These are phyloP conservation scores for Talaromyces sp. DNA, from an alignment of 2,329 filamentous ascomycete genomes.

Conservation along the genomic window DNA sequence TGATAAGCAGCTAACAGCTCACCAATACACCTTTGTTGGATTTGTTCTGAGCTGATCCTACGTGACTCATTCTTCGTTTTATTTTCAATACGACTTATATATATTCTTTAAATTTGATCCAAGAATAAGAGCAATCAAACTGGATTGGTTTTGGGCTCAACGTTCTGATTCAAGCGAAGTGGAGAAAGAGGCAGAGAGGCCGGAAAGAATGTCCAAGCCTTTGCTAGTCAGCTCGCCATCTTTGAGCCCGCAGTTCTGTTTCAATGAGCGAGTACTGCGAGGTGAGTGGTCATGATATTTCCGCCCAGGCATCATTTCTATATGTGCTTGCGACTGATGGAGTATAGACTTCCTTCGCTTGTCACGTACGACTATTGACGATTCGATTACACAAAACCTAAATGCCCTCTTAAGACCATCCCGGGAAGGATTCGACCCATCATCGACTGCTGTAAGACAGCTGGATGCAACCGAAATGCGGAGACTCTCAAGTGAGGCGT, in stretches of 20 bases:
- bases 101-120: background rate
- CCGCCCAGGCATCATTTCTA: background rate
- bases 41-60: background rate
- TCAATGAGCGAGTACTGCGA: slow-evolving; percentile 62
- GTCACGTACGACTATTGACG: slow-evolving; percentile 79
- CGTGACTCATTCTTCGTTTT: background rate
- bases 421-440: slow-evolving; percentile 66
- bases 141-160: slow-evolving; percentile 37
- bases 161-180: slow-evolving; percentile 16
- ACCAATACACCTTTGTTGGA: too few species aligned
- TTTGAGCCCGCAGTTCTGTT: slow-evolving; percentile 71
- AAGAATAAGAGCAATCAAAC: slow-evolving; percentile 16
- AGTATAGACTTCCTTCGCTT: slow-evolving; percentile 77
- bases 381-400: slow-evolving; percentile 87
- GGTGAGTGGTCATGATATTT: slow-evolving; percentile 42
- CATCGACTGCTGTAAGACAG: slow-evolving; percentile 62
- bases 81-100: background rate
- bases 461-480: slow-evolving; percentile 44
- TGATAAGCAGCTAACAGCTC: background rate
- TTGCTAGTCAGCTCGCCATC: slow-evolving; percentile 41
- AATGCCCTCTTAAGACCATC: slow-evolving; percentile 81
- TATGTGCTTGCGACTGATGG: slow-evolving; percentile 10
- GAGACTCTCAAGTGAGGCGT: slow-evolving; percentile 57
- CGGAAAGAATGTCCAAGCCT: slow-evolving; percentile 33
- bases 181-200: slow-evolving; percentile 16